Conservation (phyloP, 441 rosid species). For the Dalechampia spathulata region DNA sequence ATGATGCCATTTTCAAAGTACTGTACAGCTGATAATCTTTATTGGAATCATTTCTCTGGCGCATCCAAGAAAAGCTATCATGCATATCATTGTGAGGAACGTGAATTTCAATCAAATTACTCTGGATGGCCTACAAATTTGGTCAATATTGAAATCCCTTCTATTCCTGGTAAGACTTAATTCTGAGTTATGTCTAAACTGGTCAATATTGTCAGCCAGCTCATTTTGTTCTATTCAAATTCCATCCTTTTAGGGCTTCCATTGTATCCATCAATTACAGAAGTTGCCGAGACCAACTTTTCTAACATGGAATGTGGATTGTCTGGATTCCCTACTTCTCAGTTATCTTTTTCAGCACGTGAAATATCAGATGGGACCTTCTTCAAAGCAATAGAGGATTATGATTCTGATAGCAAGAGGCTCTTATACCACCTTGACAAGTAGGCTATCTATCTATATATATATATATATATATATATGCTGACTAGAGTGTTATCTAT, state of each 20-base stretch:
- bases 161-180: slow-evolving; percentile 47
- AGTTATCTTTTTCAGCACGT: slow-evolving; percentile 90
- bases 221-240: slow-evolving; percentile 11
- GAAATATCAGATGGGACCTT: slow-evolving; percentile 95
- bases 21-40: slow-evolving; percentile 59
- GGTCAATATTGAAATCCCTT: slow-evolving; percentile 90
- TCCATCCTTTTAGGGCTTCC: slow-evolving; percentile 40
- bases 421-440: slow-evolving; percentile 65
- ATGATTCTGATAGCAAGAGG: slow-evolving; percentile 92
- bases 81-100: slow-evolving; percentile 64
- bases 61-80: slow-evolving; percentile 45
- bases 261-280: slow-evolving; percentile 65
- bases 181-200: slow-evolving; percentile 2
- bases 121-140: slow-evolving; percentile 98
- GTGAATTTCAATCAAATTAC: slow-evolving; percentile 69
- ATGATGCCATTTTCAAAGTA: slow-evolving; percentile 88
- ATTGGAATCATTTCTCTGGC: slow-evolving; percentile 68
- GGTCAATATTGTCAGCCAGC: slow-evolving; percentile 12
- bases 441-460: slow-evolving; percentile 30
- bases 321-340: slow-evolving; percentile 88
- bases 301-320: slow-evolving; percentile 86
- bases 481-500: not conserved
- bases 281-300: slow-evolving; percentile 47
- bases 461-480: no score
- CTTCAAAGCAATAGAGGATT: slow-evolving; percentile 87